Conservation (phyloP, 1,284 basidiomycete genomes). For the Coniferiporia sulphurascens region DNA sequence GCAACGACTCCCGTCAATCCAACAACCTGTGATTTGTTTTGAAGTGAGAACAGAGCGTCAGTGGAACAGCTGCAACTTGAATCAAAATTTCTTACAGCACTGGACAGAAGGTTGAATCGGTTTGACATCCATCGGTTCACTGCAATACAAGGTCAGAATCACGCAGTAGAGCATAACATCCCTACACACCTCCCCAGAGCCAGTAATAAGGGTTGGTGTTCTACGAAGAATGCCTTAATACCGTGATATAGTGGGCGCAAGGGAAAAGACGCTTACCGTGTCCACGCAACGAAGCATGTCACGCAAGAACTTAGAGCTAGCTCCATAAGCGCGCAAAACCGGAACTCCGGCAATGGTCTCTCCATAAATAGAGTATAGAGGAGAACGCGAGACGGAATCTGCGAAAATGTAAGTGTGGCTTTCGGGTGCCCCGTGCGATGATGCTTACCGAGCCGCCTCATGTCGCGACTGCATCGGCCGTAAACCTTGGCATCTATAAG, state of each 20-base stretch:
- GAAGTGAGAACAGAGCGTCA: background rate
- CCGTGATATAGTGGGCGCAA: background rate
- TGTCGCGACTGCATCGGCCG: conserved; percentile 84
- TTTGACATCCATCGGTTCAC: conserved; percentile 75
- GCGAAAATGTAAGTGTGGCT: conserved; percentile 1
- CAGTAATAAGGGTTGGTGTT: conserved; percentile 80
- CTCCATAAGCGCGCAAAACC: conserved; percentile 85
- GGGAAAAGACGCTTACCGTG: conserved; percentile 45
- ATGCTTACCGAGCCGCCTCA: conserved; percentile 72
- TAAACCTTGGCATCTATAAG: conserved; percentile 59
- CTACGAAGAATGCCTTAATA: conserved; percentile 30
- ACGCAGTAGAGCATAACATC: conserved; percentile 7
- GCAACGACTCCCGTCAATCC: conserved; percentile 69
- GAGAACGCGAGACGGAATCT: conserved; percentile 88
- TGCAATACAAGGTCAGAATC: conserved; percentile 25
- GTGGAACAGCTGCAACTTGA: conserved; percentile 59
- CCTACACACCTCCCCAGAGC: conserved; percentile 74
- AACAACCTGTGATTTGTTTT: conserved; percentile 60
- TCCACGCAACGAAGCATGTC: conserved; percentile 85
- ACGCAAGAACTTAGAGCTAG: conserved; percentile 78
- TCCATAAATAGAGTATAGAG: conserved; percentile 88
- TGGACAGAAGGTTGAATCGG: background rate
- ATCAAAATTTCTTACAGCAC: conserved; percentile 43
- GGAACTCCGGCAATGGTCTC: conserved; percentile 88
- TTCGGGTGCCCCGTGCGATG: background rate